Evolutionary conservation across 2,329 filamentous ascomycete species (phyloP).

Genomic region (Pseudogymnoascus sp.): DNA sequence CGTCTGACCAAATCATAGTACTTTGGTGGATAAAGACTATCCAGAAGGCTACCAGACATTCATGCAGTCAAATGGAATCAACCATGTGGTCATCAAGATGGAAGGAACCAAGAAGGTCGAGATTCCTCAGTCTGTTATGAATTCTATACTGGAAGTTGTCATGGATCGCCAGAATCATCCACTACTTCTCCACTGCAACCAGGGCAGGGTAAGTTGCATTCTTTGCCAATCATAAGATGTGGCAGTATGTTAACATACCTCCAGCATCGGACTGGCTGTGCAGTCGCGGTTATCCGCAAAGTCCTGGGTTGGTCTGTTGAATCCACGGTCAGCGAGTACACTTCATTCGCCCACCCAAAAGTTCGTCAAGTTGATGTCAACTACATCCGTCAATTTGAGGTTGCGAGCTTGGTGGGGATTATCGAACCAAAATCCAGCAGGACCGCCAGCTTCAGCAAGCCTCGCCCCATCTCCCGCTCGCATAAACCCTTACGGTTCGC

Average conservation of each 20-base stretch:
- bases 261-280: constrained; percentile 80
- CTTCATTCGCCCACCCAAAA: constrained; percentile 53
- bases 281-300: constrained; percentile 72
- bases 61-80: constrained; percentile 57
- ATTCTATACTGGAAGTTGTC: constrained; percentile 60
- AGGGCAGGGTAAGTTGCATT: constrained; percentile 56
- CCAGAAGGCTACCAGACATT: constrained; percentile 49
- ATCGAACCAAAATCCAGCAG: not conserved
- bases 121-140: constrained; percentile 60
- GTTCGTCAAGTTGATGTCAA: constrained; percentile 50
- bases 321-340: constrained; percentile 65
- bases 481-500: not conserved
- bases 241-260: constrained; percentile 13
- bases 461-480: not conserved
- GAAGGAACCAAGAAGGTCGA: constrained; percentile 78
- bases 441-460: not conserved
- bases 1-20: constrained; percentile 33
- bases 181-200: constrained; percentile 84
- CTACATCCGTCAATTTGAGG: constrained; percentile 46
- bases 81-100: constrained; percentile 68
- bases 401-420: constrained; percentile 30
- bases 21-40: constrained; percentile 55
- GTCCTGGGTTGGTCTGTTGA: constrained; percentile 57
- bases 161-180: constrained; percentile 69
- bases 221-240: not conserved